These are phyloP conservation scores for Fusarium papillatum DNA, from an alignment of 2,329 filamentous ascomycete species.

Conservation along the genomic window DNA sequence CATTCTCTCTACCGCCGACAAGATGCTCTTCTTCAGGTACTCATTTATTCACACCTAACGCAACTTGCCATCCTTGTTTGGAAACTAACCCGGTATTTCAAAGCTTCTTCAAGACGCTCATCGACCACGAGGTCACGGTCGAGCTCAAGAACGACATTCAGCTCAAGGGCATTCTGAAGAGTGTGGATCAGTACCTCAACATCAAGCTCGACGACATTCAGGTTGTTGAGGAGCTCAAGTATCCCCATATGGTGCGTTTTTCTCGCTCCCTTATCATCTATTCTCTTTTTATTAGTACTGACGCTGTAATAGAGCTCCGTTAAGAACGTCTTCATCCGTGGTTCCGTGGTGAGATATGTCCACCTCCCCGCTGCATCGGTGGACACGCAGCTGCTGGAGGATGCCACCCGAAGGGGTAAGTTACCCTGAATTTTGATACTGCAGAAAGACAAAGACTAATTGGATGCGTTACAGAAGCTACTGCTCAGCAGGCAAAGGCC, in stretches of 20 bases:
- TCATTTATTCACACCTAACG: neutral
- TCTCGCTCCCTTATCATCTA: too few relatives aligned
- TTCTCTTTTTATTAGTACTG: too few relatives aligned
- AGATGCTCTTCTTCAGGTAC: slow-evolving; percentile 62
- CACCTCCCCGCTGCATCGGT: slow-evolving; percentile 87
- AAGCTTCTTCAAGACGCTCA: slow-evolving; percentile 99
- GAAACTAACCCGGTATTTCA: too few relatives aligned
- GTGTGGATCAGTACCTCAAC: slow-evolving; percentile 98
- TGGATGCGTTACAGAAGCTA: slow-evolving; percentile 60
- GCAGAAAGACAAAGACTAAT: slow-evolving; percentile 9
- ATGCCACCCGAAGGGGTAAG: slow-evolving; percentile 89
- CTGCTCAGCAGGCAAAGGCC: slow-evolving; percentile 69
- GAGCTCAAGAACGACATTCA: slow-evolving; percentile 99
- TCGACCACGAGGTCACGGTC: slow-evolving; percentile 96
- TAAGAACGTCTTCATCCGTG: slow-evolving; percentile 96
- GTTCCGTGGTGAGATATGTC: slow-evolving; percentile 93
- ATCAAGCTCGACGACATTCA: slow-evolving; percentile 98
- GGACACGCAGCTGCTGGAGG: slow-evolving; percentile 88
- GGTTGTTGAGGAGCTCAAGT: slow-evolving; percentile 93
- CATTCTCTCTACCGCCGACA: slow-evolving; percentile 32
- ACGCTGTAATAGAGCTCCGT: slow-evolving; percentile 71
- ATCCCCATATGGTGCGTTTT: slow-evolving; percentile 84
- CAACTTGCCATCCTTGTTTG: too few relatives aligned
- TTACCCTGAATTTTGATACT: neutral
- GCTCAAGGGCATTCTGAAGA: slow-evolving; percentile 95